Evolutionary conservation across 305 asterid species (phyloP).

Genomic region (Solanum hybrid): DNA sequence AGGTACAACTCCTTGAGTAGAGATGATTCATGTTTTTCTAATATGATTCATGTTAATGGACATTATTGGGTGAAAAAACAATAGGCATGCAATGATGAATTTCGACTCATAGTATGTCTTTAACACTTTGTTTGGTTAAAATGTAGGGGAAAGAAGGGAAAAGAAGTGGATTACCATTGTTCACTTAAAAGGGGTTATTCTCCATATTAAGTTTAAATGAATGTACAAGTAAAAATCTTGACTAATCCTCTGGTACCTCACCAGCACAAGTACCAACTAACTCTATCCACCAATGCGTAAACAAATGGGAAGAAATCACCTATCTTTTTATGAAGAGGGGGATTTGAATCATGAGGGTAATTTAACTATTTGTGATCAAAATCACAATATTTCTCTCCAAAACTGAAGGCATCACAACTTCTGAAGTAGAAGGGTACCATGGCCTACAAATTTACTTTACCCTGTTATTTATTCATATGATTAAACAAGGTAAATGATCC

Average conservation of each 20-base stretch:
- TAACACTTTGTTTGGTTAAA: background rate
- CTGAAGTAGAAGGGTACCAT: background rate
- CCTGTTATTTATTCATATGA: background rate
- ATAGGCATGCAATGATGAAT: background rate
- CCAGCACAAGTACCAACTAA: background rate
- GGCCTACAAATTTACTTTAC: background rate
- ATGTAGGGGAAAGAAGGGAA: background rate
- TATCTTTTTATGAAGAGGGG: background rate
- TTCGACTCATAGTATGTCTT: background rate
- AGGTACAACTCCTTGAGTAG: background rate
- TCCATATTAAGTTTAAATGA: background rate
- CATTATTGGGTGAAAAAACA: background rate
- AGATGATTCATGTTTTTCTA: background rate
- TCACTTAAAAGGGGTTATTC: background rate
- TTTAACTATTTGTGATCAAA: background rate
- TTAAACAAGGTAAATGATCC: background rate
- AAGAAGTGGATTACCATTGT: background rate
- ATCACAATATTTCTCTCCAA: background rate
- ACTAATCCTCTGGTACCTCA: background rate
- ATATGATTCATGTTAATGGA: background rate
- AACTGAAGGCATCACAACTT: background rate
- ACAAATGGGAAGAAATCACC: background rate
- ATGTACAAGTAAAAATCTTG: background rate
- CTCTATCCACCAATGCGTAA: background rate
- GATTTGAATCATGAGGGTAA: background rate